Conservation (phyloP, 1,284 basidiomycete species). For the Ceratobasidium theobromae region DNA sequence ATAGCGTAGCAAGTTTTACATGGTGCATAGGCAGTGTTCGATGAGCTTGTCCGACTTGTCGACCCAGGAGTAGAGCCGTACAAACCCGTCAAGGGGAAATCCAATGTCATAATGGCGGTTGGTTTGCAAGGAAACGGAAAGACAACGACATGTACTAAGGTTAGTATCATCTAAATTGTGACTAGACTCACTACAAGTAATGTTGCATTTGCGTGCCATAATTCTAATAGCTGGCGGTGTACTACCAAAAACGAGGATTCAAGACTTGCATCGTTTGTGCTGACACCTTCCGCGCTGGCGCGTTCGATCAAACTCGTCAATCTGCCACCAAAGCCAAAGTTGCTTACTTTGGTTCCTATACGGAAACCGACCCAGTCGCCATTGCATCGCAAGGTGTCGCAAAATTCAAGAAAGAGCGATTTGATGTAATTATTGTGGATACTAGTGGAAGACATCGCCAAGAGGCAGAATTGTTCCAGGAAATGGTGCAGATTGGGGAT, state of each 20-base stretch:
- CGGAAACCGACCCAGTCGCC: constrained; percentile 95
- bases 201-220: background rate
- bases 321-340: constrained; percentile 98
- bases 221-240: constrained; percentile 71
- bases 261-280: constrained; percentile 99
- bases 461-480: constrained; percentile 94
- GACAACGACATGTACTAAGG: constrained; percentile 95
- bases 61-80: constrained; percentile 94
- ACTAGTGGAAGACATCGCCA: constrained; percentile 98
- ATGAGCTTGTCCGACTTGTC: constrained; percentile 93
- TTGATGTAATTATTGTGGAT: constrained; percentile 99
- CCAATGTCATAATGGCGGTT: constrained; percentile 97
- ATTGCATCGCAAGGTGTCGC: constrained; percentile 93
- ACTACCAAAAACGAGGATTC: constrained; percentile 97
- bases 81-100: constrained; percentile 93
- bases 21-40: constrained; percentile 79
- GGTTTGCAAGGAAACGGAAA: constrained; percentile 96
- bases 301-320: constrained; percentile 96
- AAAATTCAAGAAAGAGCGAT: constrained; percentile 97
- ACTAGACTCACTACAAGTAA: background rate
- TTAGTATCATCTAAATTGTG: background rate
- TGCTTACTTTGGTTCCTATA: constrained; percentile 98
- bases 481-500: constrained; percentile 95
- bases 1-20: background rate
- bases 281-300: constrained; percentile 98